Evolutionary conservation across 345 rosid genomes (phyloP), one percentile per base, ranked within the genome.

Genomic region (Moringa oleifera): DNA sequence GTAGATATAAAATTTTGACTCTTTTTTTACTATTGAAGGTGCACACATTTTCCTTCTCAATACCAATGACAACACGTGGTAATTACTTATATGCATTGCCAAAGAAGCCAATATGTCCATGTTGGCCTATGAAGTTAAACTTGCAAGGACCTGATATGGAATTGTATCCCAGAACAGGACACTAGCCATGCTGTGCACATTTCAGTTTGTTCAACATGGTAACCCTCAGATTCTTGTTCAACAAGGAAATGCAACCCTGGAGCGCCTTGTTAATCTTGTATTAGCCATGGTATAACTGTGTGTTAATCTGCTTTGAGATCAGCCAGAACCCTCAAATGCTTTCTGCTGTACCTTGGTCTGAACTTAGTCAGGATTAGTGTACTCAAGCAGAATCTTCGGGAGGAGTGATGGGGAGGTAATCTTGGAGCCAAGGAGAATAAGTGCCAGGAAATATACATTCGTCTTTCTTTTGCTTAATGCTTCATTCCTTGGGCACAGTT

Each of bases 351-450:
- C 12, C 47, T 11, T 41, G 57, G 31, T 52, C 37, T 47, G 24
- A 45, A 57, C 20, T 77, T 88, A 86, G 74, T 90, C 96, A 1
- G 78, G 84, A 68, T 94, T 90, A 21, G 97, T 90, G 77, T 82
- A 90, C 79, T 94, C 96, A 2, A 94, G 92, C 71, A 94, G 85
- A 95, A 94, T 87, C n/a, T n/a, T n/a, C n/a, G n/a, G n/a, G n/a
- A n/a, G n/a, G n/a, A n/a, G n/a, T n/a, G n/a, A n/a, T n/a, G n/a
- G n/a, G n/a, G n/a, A n/a, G n/a, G n/a, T n/a, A n/a, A n/a, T n/a
- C n/a, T n/a, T n/a, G n/a, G n/a, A n/a, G n/a, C n/a, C n/a, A n/a
- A n/a, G n/a, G n/a, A n/a, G n/a, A n/a, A n/a, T n/a, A n/a, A n/a
- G n/a, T n/a, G n/a, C n/a, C n/a, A n/a, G n/a, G n/a, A n/a, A n/a